Percentiles rank a stretch among this genome's conserved stretches.
These are phyloP conservation scores for Leccinum broughii DNA, from an alignment of 768 basidiomycete genomes.

Conservation along the genomic window DNA sequence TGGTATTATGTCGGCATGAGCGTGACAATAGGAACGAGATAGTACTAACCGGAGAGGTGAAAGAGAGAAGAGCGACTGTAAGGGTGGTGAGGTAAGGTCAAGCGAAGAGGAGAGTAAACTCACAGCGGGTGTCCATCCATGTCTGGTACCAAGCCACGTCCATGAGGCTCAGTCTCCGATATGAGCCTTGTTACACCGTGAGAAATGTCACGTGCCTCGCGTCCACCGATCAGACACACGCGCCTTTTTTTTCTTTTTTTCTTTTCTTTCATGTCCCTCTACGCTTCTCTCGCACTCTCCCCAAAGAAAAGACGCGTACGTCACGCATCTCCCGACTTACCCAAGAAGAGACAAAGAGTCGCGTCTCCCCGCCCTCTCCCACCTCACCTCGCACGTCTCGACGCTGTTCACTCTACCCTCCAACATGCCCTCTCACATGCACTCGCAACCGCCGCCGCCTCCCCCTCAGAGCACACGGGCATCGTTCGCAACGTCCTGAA, in stretches of 20 bases:
- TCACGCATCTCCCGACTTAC: conserved; percentile 29
- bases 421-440: conserved; percentile 86
- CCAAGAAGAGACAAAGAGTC: conserved; percentile 69
- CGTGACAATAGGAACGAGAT: not conserved
- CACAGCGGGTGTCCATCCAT: conserved; percentile 25
- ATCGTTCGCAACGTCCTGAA: conserved; percentile 77
- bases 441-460: conserved; percentile 77
- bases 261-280: conserved; percentile 14
- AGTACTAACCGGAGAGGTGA: conserved; percentile 10
- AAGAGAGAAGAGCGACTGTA: conserved; percentile 8
- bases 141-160: not conserved
- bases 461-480: conserved; percentile 75
- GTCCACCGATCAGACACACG: conserved; percentile 29
- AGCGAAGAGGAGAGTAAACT: not conserved
- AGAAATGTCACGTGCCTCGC: conserved; percentile 33
- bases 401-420: conserved; percentile 63
- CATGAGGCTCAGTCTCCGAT: not conserved
- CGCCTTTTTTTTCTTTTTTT: not conserved
- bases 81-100: not conserved
- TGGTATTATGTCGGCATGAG: not conserved
- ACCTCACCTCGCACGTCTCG: conserved; percentile 58
- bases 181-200: conserved; percentile 14
- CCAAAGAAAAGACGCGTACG: conserved; percentile 68
- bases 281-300: conserved; percentile 54
- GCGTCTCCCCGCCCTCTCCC: conserved; percentile 54